These are phyloP conservation scores for Panus rudis DNA, from an alignment of 768 basidiomycete genomes.

Conservation along the genomic window DNA sequence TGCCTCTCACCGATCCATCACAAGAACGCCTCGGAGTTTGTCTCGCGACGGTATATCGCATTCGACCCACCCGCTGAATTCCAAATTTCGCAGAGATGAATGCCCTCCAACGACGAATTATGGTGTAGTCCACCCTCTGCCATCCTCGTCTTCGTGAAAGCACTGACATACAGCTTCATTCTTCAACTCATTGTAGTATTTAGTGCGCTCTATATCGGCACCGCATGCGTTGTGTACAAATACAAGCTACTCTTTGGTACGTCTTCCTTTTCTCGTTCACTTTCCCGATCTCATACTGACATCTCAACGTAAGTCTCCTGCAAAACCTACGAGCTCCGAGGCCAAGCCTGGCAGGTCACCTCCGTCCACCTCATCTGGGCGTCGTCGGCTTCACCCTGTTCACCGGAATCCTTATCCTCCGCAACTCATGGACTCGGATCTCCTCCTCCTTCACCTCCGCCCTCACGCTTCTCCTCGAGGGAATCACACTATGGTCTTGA, in stretches of 20 bases:
- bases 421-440: conserved; percentile 48
- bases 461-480: conserved; percentile 71
- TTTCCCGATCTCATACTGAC: conserved; percentile 1
- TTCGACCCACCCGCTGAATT: background rate
- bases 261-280: conserved; percentile 20
- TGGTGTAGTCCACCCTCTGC: conserved; percentile 96
- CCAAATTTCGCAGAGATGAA: conserved; percentile 94
- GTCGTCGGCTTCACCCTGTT: conserved; percentile 90
- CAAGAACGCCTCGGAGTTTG: conserved; percentile 85
- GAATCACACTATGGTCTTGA: conserved; percentile 78
- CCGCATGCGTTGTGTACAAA: conserved; percentile 95
- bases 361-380: conserved; percentile 88
- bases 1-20: conserved; percentile 66
- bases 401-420: conserved; percentile 84
- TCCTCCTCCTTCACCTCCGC: conserved; percentile 56
- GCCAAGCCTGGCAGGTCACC: conserved; percentile 97
- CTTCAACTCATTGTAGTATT: conserved; percentile 94
- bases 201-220: conserved; percentile 93
- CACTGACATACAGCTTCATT: conserved; percentile 90
- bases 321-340: conserved; percentile 95
- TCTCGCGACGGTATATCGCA: too few species aligned
- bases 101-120: conserved; percentile 97
- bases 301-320: conserved; percentile 83
- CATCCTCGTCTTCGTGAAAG: conserved; percentile 92
- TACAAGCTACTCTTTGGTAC: conserved; percentile 92